These are phyloP conservation scores for Pleurotus djamor DNA, from an alignment of 768 basidiomycete genomes.

Conservation along the genomic window DNA sequence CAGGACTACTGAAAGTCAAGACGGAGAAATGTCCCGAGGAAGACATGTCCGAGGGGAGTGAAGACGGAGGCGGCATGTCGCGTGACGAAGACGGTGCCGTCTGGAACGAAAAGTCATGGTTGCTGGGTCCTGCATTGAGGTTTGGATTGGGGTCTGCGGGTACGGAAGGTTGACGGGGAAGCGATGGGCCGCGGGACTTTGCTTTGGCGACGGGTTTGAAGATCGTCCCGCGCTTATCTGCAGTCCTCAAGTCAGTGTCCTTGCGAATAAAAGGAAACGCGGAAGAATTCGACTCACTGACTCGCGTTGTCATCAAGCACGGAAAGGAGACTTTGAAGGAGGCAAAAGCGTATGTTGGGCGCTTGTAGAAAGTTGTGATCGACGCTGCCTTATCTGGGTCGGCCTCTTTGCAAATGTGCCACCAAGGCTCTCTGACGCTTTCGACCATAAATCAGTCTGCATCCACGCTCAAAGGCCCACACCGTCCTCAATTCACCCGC, in stretches of 20 bases:
- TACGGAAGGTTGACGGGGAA: not conserved
- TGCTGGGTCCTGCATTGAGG: not conserved
- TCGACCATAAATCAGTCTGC: too few species aligned
- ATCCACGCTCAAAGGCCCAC: too few species aligned
- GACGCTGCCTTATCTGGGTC: too few species aligned
- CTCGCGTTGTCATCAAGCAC: constrained; percentile 46
- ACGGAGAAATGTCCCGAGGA: not conserved
- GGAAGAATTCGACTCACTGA: constrained; percentile 51
- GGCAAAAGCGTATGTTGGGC: constrained; percentile 5
- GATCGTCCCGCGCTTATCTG: constrained; percentile 71
- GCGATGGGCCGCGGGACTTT: constrained; percentile 11
- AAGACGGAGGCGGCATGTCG: not conserved
- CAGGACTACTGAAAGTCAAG: not conserved
- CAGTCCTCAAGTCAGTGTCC: constrained; percentile 7
- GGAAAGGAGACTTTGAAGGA: constrained; percentile 6
- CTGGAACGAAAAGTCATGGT: not conserved
- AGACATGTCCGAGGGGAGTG: not conserved
- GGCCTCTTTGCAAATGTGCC: too few species aligned
- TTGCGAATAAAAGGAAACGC: too few species aligned
- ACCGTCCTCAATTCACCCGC: too few species aligned
- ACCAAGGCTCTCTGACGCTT: too few species aligned
- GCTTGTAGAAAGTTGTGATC: too few species aligned
- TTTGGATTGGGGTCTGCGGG: not conserved
- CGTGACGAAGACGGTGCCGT: not conserved
- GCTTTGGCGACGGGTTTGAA: constrained; percentile 68